A percentile compares a stretch with the other conserved stretches of the same genome.
Conservation (phyloP, 2,329 filamentous ascomycete genomes). For the Neocucurbitaria cava region DNA sequence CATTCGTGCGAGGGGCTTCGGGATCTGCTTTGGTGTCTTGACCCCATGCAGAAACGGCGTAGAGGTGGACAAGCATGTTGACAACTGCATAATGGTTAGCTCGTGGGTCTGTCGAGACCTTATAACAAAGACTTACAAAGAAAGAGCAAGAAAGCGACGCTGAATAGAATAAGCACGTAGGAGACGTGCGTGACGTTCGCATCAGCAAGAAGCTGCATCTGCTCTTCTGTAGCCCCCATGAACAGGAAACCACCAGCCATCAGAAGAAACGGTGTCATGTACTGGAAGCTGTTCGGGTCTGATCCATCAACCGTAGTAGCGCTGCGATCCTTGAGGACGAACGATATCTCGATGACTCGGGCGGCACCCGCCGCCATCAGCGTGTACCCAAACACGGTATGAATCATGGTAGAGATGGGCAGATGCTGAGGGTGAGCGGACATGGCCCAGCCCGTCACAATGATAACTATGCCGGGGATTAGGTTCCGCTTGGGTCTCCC, state of each 20-base stretch:
- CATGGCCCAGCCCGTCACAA: constrained; percentile 96
- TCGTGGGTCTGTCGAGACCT: not conserved
- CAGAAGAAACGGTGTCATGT: constrained; percentile 75
- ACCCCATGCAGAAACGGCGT: constrained; percentile 69
- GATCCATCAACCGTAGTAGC: constrained; percentile 71
- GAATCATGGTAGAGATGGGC: constrained; percentile 84
- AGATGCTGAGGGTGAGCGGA: constrained; percentile 86
- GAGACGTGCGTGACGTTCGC: constrained; percentile 86
- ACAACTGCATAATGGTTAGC: constrained; percentile 60
- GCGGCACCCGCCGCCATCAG: constrained; percentile 88
- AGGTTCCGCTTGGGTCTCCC: constrained; percentile 91
- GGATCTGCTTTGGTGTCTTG: constrained; percentile 44
- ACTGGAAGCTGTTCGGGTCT: constrained; percentile 76
- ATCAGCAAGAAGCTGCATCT: constrained; percentile 79
- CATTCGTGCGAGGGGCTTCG: constrained; percentile 43
- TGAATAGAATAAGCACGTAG: constrained; percentile 91
- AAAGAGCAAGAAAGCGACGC: constrained; percentile 87
- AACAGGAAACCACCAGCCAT: constrained; percentile 95
- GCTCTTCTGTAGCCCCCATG: constrained; percentile 96
- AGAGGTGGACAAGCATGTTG: constrained; percentile 84
- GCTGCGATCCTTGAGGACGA: constrained; percentile 77
- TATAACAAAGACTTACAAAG: constrained; percentile 65
- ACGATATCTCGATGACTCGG: constrained; percentile 89
- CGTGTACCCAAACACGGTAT: constrained; percentile 90
- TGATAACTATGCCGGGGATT: constrained; percentile 87